Base-by-base conservation (phyloP, 345 rosid species). In the Rhodamnia rubescens region DNA sequence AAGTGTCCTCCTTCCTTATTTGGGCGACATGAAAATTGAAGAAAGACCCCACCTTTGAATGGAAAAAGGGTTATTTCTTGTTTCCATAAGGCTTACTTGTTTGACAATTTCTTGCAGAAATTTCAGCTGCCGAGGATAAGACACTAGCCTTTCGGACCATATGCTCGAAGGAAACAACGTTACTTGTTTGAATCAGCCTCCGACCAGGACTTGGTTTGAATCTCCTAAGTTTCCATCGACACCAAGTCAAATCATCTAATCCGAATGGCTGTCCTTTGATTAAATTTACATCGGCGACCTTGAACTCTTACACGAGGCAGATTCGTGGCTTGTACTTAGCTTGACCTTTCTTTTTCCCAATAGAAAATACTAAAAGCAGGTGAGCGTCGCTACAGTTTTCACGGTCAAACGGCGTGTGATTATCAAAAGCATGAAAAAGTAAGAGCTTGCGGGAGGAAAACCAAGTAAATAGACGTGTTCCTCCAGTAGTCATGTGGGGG, bases 301-400 rank as follows among this genome's bases (percentile, higher is more conserved):
- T 22, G 80, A 69, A 42, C 26, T 69, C 47, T 2, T 36, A 6
- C 47, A 2, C 9, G 20, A 69, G 5, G 6, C 80, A 18, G 22
- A 0, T 69, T 40, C 80, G 47, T 11, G 13, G 80, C 16, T 36
- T 36, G 80, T 69, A 36, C 26, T 8, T 36, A 69, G 80, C 47
- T 69, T 36, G 80, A 69, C 47, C 80, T 18, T 36, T 69, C 47
- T 36, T 36, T 69, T 36, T 69, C 80, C 20, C 80, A 18, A 69
- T 18, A 8, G 47, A 69, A 36, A 69, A 36, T 69, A 5, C 26
- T 2, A 9, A 40, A 69, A 36, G 47, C 80, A 69, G 80, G 80
- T 18, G 12, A 69, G 90, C 91, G 83, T 91, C 58, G 32, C 27
- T 58, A 36, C 84, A 1, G 15, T 27, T 51, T 82, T 18, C 84